A percentile compares a stretch with the other conserved stretches of the same genome.
phyloP scores from a whole-genome alignment of 306 rosid species.

The Dalbergia cultrata region DNA sequence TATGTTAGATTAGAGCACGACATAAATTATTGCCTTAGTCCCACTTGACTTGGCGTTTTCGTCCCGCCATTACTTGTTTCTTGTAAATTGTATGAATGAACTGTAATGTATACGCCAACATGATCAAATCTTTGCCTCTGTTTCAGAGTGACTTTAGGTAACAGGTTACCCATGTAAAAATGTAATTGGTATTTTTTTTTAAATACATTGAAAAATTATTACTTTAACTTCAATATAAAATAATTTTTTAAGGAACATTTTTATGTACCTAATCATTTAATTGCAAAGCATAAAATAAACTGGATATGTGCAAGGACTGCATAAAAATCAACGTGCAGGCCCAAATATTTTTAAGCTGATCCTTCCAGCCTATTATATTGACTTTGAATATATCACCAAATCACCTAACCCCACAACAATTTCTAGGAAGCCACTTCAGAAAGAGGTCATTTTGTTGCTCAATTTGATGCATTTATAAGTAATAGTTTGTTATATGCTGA shows the following conservation, averaged over 20 bases:
- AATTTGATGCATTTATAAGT: slow-evolving; percentile 20
- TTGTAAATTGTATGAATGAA: neutral
- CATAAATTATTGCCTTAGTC: neutral
- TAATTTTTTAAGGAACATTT: neutral
- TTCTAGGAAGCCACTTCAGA: slow-evolving; percentile 5
- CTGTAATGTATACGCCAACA: neutral
- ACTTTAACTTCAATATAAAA: neutral
- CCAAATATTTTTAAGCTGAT: neutral
- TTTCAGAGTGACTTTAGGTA: slow-evolving; percentile 1
- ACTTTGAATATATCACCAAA: neutral
- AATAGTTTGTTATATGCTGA: slow-evolving; percentile 4
- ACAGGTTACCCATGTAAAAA: neutral
- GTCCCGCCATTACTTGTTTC: slow-evolving; percentile 13
- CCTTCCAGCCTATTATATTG: neutral
- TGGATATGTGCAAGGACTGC: slow-evolving; percentile 29
- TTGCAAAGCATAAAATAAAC: neutral
- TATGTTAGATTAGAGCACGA: neutral
- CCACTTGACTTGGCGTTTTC: slow-evolving; percentile 6
- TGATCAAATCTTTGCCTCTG: neutral
- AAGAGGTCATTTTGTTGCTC: neutral
- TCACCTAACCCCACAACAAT: slow-evolving; percentile 7
- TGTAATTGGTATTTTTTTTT: neutral
- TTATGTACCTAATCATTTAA: neutral
- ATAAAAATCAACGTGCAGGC: slow-evolving; percentile 4
- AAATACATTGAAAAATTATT: too few relatives aligned